Conservation (phyloP, 148 eudicot species). For the Chenopodium berlandieri region DNA sequence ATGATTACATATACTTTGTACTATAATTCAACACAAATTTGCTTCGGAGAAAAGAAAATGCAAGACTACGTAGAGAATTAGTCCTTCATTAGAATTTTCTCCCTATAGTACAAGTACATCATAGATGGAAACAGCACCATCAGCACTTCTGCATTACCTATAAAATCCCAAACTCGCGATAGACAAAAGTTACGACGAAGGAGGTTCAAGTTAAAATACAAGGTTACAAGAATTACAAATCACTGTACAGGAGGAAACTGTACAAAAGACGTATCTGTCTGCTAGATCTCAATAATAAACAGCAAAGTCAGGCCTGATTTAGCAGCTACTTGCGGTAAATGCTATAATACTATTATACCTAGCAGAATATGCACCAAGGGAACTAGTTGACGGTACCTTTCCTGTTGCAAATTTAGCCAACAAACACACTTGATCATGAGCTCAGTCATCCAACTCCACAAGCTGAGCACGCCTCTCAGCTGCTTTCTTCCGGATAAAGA, state of each 20-base stretch:
- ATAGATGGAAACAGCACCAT: constrained; percentile 7
- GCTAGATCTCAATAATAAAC: constrained; percentile 21
- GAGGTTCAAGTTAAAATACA: neutral
- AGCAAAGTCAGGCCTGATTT: constrained; percentile 2
- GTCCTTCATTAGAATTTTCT: constrained; percentile 7
- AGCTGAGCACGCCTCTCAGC: constrained; percentile 89
- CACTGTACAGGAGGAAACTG: constrained; percentile 32
- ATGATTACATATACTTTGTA: neutral
- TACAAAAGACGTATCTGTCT: constrained; percentile 25
- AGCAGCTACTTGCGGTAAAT: constrained; percentile 10
- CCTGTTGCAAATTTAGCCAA: too few species aligned
- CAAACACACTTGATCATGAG: too few species aligned
- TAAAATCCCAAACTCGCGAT: neutral
- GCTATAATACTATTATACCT: neutral
- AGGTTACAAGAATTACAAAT: constrained; percentile 17
- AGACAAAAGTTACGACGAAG: neutral
- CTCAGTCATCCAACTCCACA: constrained; percentile 64
- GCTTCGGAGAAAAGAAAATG: neutral
- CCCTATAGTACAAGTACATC: neutral
- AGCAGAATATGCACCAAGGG: neutral
- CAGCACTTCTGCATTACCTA: neutral
- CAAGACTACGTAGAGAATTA: neutral
- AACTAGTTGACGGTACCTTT: neutral
- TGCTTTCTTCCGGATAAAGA: constrained; percentile 84
- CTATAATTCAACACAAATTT: neutral